A percentile compares a stretch with the other conserved stretches of the same genome.
phyloP scores from a whole-genome alignment of 2,329 filamentous ascomycete genomes.

The Trichocomaceae sp. region DNA sequence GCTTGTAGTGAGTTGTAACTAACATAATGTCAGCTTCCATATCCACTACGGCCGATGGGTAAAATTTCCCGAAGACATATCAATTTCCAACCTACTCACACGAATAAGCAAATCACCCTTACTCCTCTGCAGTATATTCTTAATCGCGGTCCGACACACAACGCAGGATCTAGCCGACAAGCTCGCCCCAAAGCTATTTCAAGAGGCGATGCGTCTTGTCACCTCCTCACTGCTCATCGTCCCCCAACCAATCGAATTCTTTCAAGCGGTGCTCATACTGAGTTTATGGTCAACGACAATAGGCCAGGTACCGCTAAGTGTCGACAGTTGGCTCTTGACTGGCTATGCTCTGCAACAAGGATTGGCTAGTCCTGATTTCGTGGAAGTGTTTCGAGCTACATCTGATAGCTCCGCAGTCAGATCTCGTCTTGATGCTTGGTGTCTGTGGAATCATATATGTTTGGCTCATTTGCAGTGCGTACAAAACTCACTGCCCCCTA shows the following conservation, averaged over 20 bases:
- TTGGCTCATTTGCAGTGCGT: constrained; percentile 37
- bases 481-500: too few relatives aligned
- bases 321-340: constrained; percentile 43
- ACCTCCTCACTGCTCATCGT: constrained; percentile 28
- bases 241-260: constrained; percentile 39
- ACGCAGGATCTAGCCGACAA: constrained; percentile 31
- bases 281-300: constrained; percentile 44
- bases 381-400: constrained; percentile 8
- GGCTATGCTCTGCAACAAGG: constrained; percentile 41
- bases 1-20: neutral
- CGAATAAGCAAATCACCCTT: constrained; percentile 33
- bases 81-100: constrained; percentile 24
- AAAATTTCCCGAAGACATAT: constrained; percentile 25
- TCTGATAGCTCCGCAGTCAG: constrained; percentile 14
- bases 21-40: constrained; percentile 22
- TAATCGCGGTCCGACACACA: constrained; percentile 40
- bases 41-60: constrained; percentile 42
- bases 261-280: constrained; percentile 39
- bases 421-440: constrained; percentile 26
- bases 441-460: constrained; percentile 42
- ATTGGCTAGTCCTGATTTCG: constrained; percentile 33
- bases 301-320: constrained; percentile 38
- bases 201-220: constrained; percentile 21
- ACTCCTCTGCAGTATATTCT: constrained; percentile 34
- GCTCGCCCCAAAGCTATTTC: constrained; percentile 35